phyloP scores from a whole-genome alignment of 352 stramenopile genomes.

The Phytophthora palmivora region DNA sequence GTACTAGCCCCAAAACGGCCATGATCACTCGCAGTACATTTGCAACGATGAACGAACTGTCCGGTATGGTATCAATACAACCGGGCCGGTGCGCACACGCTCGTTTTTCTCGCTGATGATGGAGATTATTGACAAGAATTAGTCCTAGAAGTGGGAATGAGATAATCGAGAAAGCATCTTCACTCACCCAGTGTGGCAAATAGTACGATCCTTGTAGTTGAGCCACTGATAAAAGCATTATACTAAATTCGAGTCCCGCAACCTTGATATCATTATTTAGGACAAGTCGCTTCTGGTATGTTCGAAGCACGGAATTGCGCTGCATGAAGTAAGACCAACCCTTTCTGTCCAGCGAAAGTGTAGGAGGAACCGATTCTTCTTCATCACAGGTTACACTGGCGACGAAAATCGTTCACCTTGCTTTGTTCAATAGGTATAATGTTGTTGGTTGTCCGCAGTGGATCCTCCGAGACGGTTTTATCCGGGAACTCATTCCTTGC shows the following conservation, averaged over 20 bases:
- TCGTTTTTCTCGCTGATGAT: constrained; percentile 53
- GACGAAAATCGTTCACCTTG: constrained; percentile 22
- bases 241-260: constrained; percentile 48
- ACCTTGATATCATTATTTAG: constrained; percentile 52
- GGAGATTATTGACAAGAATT: neutral
- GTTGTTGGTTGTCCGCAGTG: constrained; percentile 12
- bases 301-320: constrained; percentile 30
- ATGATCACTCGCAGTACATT: constrained; percentile 45
- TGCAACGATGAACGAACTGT: constrained; percentile 44
- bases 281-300: constrained; percentile 51
- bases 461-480: constrained; percentile 13
- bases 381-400: constrained; percentile 2
- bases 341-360: constrained; percentile 12
- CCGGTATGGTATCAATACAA: constrained; percentile 46
- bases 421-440: neutral
- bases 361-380: constrained; percentile 11
- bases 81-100: constrained; percentile 29
- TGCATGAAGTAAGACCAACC: constrained; percentile 37
- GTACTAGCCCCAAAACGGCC: constrained; percentile 12
- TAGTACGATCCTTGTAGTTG: constrained; percentile 50
- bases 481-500: neutral
- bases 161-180: neutral
- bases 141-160: neutral
- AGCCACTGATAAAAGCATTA: constrained; percentile 49
- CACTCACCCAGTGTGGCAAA: constrained; percentile 46